phyloP scores from a whole-genome alignment of 257 asterid genomes.

The Salvia miltiorrhiza region DNA sequence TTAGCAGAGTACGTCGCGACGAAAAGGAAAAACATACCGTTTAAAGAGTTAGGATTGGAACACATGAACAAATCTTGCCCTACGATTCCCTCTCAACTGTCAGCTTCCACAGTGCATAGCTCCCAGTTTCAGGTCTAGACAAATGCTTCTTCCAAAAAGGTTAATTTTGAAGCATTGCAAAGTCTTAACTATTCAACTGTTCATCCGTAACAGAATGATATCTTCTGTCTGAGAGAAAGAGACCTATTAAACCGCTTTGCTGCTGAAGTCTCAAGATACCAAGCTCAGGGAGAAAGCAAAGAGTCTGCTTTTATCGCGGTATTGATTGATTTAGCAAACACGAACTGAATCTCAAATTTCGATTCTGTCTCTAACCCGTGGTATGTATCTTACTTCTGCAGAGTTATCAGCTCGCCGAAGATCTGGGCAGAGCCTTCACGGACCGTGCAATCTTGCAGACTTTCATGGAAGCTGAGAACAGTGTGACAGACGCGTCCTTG shows the following conservation, averaged over 20 bases:
- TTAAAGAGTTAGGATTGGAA: constrained; percentile 83
- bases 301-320: constrained; percentile 71
- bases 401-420: constrained; percentile 96
- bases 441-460: constrained; percentile 70
- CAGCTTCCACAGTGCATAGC: constrained; percentile 43
- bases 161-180: background rate
- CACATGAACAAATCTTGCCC: constrained; percentile 83
- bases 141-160: constrained; percentile 17
- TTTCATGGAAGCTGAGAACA: constrained; percentile 66
- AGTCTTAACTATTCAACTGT: constrained; percentile 8
- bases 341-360: background rate
- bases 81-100: constrained; percentile 54
- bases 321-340: constrained; percentile 10
- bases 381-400: constrained; percentile 21
- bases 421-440: constrained; percentile 83
- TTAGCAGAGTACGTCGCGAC: constrained; percentile 63
- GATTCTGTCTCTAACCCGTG: constrained; percentile 8
- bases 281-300: constrained; percentile 76
- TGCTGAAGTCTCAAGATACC: constrained; percentile 58
- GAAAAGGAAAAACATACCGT: constrained; percentile 63
- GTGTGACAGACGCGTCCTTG: constrained; percentile 42
- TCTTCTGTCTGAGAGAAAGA: constrained; percentile 86
- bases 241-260: constrained; percentile 79
- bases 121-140: constrained; percentile 65
- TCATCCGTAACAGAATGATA: constrained; percentile 49